Evolutionary conservation across 345 rosid genomes (phyloP).

Genomic region (Euphorbia pulcherrima): DNA sequence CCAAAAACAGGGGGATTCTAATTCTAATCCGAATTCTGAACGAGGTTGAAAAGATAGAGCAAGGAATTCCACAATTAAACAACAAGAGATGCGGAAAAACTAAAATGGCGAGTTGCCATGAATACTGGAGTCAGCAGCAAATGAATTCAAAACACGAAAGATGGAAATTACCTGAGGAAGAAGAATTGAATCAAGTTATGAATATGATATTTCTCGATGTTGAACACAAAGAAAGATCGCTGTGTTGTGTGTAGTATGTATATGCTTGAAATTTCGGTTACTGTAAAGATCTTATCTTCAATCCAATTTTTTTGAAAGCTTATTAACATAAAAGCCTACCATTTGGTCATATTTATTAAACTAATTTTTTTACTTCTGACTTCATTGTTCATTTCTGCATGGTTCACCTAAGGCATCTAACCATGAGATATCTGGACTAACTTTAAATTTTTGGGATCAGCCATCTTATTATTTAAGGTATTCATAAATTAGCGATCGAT

Average conservation of each 20-base stretch:
- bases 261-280: not conserved
- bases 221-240: constrained; percentile 2
- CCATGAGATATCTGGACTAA: too few relatives aligned
- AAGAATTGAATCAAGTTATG: not conserved
- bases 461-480: too few relatives aligned
- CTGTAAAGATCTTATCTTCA: not conserved
- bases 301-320: too few relatives aligned
- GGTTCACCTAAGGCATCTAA: too few relatives aligned
- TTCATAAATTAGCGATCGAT: too few relatives aligned
- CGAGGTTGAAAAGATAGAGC: not conserved
- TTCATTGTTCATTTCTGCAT: too few relatives aligned
- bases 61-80: not conserved
- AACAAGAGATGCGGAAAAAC: not conserved
- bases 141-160: not conserved
- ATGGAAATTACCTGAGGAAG: not conserved
- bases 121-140: not conserved
- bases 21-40: not conserved
- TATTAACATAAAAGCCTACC: too few relatives aligned
- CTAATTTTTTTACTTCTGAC: too few relatives aligned
- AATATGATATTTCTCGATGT: not conserved
- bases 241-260: not conserved
- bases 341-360: too few relatives aligned
- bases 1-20: not conserved
- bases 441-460: too few relatives aligned
- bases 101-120: not conserved